Evolutionary conservation across 1,139 yeast species (phyloP), one percentile per base, ranked within the genome.

Genomic region (Hyphopichia wangnamkhiaoensis): DNA sequence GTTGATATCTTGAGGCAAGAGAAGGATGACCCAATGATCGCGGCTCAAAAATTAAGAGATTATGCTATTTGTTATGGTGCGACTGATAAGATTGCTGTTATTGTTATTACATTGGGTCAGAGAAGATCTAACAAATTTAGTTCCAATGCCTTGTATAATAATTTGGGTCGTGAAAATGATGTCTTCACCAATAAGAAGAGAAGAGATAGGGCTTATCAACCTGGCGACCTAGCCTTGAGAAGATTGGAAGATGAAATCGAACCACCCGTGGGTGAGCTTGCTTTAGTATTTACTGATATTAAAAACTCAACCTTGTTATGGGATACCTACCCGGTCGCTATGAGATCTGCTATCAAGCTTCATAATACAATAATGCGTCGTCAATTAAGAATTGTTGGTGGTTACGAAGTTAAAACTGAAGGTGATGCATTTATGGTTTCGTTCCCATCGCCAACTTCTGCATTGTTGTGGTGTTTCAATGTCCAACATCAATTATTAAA

Each of bases 361-460:
- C 99, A 93, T 62, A 94, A 93, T 59, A 80, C 87, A 18, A 80
- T 93, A 25, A 93, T 94, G 98, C 80, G 99, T 57, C 80, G 98
- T 37, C 95, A 89, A 53, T 68, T 93, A 48, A 79, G 97, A 49
- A 84, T 91, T 36, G 89, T 88, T 53, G 97, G 98, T 31, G 98
- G 98, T 2, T 93, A 93, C 57, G 99, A 93, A 62, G 98, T 93
- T 25, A 93, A 93, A 61, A 94, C 98, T 1, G 99, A 94, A 80
- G 99, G 99, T 55, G 99, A 93, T 69, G 96, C 98, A 0, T 93
- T 93, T 53, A 91, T 93, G 88, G 98, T 93, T n/a, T 88, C 97
- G 5, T 93, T 93, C 63, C 96, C 97, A 1, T 84, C 96, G 0
- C 94, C 96, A 0, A 80, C 94, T 0, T 76, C 94, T 17, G 98